Evolutionary conservation across 2,329 filamentous ascomycete genomes (phyloP).

Genomic region (Hymenoscyphus albidus): DNA sequence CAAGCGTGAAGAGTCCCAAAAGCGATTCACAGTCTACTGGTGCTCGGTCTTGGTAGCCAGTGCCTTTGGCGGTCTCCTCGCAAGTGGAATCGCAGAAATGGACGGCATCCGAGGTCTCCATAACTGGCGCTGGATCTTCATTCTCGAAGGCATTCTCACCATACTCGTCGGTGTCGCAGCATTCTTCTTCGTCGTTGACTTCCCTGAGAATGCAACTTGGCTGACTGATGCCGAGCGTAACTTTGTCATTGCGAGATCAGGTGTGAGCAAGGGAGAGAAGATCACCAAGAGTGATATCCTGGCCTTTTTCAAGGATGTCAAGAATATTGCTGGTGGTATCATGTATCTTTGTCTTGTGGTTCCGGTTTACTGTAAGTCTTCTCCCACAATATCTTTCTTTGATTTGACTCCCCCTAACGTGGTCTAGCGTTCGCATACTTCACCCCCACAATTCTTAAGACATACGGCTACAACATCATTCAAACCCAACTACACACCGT

Average conservation of each 20-base stretch:
- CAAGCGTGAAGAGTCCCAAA: slow-evolving; percentile 60
- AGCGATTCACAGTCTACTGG: slow-evolving; percentile 64
- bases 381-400: background rate
- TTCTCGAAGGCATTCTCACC: slow-evolving; percentile 68
- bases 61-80: slow-evolving; percentile 66
- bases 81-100: slow-evolving; percentile 59
- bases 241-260: slow-evolving; percentile 61
- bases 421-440: slow-evolving; percentile 68
- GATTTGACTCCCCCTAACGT: slow-evolving; percentile 41
- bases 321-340: background rate
- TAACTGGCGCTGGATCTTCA: slow-evolving; percentile 17
- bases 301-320: slow-evolving; percentile 35
- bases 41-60: slow-evolving; percentile 67
- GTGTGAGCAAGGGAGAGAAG: slow-evolving; percentile 65
- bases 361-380: slow-evolving; percentile 1
- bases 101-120: slow-evolving; percentile 47
- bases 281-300: slow-evolving; percentile 49
- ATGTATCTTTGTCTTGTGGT: background rate
- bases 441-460: slow-evolving; percentile 64
- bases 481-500: slow-evolving; percentile 67
- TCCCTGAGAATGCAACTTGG: slow-evolving; percentile 65
- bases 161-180: slow-evolving; percentile 51
- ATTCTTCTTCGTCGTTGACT: slow-evolving; percentile 64
- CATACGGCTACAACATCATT: slow-evolving; percentile 54
- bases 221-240: slow-evolving; percentile 61